Percentiles rank a stretch among this genome's conserved stretches.
Evolutionary conservation across 805 yeast species (phyloP).

Genomic region (Debaryomyces castellii): DNA sequence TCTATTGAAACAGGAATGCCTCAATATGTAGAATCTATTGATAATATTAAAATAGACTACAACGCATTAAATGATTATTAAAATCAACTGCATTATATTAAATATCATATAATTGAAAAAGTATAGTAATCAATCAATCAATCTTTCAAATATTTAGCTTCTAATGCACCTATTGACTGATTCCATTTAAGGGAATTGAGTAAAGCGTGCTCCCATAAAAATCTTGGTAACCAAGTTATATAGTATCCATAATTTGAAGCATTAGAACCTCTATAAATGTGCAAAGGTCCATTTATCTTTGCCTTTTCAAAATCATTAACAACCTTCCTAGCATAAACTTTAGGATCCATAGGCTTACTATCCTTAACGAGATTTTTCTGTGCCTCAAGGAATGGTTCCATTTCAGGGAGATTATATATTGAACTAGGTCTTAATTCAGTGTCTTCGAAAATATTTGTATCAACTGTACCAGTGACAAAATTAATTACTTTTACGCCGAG

Average conservation of each 20-base stretch:
- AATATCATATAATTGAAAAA: neutral
- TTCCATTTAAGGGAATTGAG: constrained; percentile 32
- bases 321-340: constrained; percentile 54
- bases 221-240: constrained; percentile 44
- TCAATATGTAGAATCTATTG: constrained; percentile 18
- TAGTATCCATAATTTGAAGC: constrained; percentile 38
- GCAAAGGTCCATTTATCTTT: constrained; percentile 39
- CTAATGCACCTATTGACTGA: constrained; percentile 22
- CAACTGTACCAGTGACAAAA: constrained; percentile 74
- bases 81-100: too few relatives aligned
- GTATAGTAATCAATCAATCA: neutral
- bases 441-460: constrained; percentile 66
- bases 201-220: constrained; percentile 42
- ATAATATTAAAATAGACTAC: neutral
- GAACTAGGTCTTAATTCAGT: constrained; percentile 60
- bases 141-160: constrained; percentile 17
- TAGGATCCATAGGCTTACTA: constrained; percentile 59
- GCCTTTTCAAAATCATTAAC: constrained; percentile 46
- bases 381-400: constrained; percentile 44
- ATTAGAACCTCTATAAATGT: constrained; percentile 56
- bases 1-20: constrained; percentile 33
- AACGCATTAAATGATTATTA: neutral
- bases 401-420: constrained; percentile 51
- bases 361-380: constrained; percentile 61
- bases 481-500: constrained; percentile 71